Conservation (phyloP, 768 basidiomycete genomes). For the Postia placenta region DNA sequence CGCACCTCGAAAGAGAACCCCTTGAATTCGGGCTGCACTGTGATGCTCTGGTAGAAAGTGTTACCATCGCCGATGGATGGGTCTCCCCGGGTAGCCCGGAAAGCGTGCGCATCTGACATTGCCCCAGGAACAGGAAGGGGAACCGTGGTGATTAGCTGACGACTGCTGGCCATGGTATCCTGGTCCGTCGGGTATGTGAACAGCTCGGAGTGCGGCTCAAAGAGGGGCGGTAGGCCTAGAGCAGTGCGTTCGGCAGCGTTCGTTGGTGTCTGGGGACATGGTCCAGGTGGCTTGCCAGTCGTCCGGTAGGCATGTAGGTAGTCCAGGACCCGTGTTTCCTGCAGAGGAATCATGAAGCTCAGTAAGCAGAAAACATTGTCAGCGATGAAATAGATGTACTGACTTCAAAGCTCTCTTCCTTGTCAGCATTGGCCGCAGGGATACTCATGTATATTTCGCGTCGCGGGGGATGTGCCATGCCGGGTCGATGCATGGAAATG, state of each 20-base stretch:
- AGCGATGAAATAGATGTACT: slow-evolving; percentile 4
- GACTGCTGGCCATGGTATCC: no score
- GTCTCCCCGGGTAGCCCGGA: no score
- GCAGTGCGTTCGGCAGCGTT: slow-evolving; percentile 36
- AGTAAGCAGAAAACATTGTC: not conserved
- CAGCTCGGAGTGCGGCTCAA: slow-evolving; percentile 32
- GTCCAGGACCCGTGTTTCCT: slow-evolving; percentile 54
- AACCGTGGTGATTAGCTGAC: not conserved
- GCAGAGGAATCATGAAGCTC: slow-evolving; percentile 1
- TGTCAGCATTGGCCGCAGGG: slow-evolving; percentile 7
- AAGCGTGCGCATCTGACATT: slow-evolving; percentile 6
- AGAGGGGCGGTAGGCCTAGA: slow-evolving; percentile 43
- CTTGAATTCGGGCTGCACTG: slow-evolving; percentile 10
- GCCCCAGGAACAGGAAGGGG: not conserved
- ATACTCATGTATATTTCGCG: slow-evolving; percentile 16
- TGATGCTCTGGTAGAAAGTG: slow-evolving; percentile 15
- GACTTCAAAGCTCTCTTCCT: slow-evolving; percentile 23
- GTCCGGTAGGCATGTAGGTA: slow-evolving; percentile 44
- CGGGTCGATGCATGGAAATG: not conserved
- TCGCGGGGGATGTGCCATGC: not conserved
- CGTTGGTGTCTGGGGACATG: slow-evolving; percentile 43
- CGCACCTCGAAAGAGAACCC: slow-evolving; percentile 24
- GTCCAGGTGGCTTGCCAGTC: slow-evolving; percentile 42
- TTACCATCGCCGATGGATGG: no score
- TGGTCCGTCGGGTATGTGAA: not conserved